Percentiles rank a stretch among this genome's conserved stretches.
Conservation (phyloP, 2,329 filamentous ascomycete species). For the Achaetomium macrosporum region DNA sequence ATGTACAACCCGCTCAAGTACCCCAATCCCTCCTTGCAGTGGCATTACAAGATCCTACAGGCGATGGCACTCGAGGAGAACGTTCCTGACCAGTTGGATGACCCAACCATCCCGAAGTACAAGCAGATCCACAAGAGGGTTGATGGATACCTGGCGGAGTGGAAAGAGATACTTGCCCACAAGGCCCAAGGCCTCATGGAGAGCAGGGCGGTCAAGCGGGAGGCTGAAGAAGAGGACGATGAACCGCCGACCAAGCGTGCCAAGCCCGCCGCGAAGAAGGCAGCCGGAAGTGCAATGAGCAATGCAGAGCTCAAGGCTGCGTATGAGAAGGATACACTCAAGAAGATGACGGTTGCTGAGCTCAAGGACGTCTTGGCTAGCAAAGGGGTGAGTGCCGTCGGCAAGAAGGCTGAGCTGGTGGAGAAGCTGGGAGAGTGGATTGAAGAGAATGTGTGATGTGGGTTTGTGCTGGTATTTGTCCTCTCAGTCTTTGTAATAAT, state of each 20-base stretch:
- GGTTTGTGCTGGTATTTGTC: neutral
- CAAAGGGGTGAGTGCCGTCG: conserved; percentile 44
- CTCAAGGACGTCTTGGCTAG: conserved; percentile 44
- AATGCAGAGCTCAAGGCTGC: conserved; percentile 42
- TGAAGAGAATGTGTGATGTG: conserved; percentile 38
- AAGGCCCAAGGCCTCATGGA: conserved; percentile 38
- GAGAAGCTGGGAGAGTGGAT: conserved; percentile 53
- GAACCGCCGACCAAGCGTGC: conserved; percentile 40
- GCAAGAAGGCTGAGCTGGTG: conserved; percentile 49
- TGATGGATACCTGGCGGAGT: conserved; percentile 71
- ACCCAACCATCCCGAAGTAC: conserved; percentile 79
- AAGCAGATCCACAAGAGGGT: conserved; percentile 85
- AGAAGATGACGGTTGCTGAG: conserved; percentile 50
- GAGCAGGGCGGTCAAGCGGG: conserved; percentile 45
- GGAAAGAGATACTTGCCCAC: conserved; percentile 62
- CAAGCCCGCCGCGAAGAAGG: conserved; percentile 29
- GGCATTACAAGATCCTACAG: conserved; percentile 95
- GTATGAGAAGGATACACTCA: conserved; percentile 40
- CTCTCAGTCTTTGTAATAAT: neutral
- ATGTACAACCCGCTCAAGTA: conserved; percentile 81
- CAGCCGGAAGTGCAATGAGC: conserved; percentile 34
- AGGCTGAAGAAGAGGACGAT: conserved; percentile 41
- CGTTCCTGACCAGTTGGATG: conserved; percentile 64
- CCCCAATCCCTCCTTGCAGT: conserved; percentile 87
- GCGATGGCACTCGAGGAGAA: conserved; percentile 89